Conservation (phyloP, 1,284 basidiomycete genomes). For the Exobasidium rhododendri region DNA sequence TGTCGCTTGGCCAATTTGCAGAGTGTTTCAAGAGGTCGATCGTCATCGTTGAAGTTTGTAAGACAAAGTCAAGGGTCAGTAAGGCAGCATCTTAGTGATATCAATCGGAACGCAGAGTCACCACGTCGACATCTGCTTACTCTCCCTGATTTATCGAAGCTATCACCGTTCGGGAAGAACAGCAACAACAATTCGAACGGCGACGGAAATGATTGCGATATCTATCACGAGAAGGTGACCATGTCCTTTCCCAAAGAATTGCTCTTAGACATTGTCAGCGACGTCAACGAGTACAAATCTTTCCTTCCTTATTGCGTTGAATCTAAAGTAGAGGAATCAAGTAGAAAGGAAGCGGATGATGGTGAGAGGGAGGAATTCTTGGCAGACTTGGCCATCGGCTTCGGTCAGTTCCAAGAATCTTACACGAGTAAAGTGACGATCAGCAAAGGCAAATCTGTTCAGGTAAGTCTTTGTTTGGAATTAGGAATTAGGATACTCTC, state of each 20-base stretch:
- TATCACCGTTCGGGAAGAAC: background rate
- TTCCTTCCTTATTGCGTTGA: conserved; percentile 10
- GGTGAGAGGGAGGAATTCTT: background rate
- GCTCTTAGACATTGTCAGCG: background rate
- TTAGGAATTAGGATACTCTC: no score
- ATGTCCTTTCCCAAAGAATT: background rate
- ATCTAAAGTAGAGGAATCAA: background rate
- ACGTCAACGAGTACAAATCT: conserved; percentile 1
- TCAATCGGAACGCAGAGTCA: background rate
- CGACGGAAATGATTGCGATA: background rate
- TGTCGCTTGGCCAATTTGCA: background rate
- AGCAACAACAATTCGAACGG: background rate
- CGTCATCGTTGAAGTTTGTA: no score
- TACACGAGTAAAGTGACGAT: conserved; percentile 10
- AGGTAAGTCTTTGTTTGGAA: background rate
- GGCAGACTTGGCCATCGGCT: conserved; percentile 8
- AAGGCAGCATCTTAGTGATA: no score
- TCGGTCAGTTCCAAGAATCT: background rate
- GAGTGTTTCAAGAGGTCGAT: no score
- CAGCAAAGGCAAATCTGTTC: background rate
- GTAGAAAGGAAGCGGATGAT: background rate
- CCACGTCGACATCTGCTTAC: conserved; percentile 2
- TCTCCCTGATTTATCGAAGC: background rate
- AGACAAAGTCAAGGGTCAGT: no score
- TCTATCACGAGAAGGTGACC: conserved; percentile 2